phyloP scores from a whole-genome alignment of 768 basidiomycete genomes.

The Pleurotus tuber-regium region DNA sequence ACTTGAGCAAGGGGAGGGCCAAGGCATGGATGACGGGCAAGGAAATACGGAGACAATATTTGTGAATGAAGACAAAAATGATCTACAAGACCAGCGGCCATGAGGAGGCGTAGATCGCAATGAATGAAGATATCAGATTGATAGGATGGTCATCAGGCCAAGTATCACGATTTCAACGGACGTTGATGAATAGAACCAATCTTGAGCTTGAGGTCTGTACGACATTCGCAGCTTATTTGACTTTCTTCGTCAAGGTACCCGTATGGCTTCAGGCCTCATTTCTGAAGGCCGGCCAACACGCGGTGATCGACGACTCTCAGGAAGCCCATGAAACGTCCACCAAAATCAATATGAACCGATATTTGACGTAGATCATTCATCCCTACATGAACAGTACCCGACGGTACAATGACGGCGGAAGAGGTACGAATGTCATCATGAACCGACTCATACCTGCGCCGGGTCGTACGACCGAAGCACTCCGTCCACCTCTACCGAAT shows the following conservation, averaged over 20 bases:
- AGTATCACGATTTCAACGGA: conserved; percentile 8
- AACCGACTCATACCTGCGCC: not conserved
- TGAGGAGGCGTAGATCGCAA: conserved; percentile 4
- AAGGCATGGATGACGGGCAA: not conserved
- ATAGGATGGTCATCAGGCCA: too few species aligned
- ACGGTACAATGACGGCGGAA: conserved; percentile 8
- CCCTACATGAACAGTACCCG: conserved; percentile 1
- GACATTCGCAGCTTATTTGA: too few species aligned
- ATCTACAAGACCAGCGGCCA: not conserved
- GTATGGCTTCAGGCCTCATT: not conserved
- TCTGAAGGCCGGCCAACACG: conserved; percentile 5
- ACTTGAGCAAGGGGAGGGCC: not conserved
- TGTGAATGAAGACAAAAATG: not conserved
- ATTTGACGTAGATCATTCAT: not conserved
- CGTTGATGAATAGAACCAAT: too few species aligned
- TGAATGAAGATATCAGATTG: not conserved
- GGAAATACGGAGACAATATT: too few species aligned
- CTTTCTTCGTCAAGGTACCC: not conserved
- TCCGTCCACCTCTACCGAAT: not conserved
- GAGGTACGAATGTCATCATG: conserved; percentile 1
- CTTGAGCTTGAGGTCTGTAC: too few species aligned
- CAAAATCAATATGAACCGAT: not conserved
- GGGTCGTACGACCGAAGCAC: too few species aligned
- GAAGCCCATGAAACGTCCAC: conserved; percentile 4
- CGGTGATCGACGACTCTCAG: conserved; percentile 8